phyloP scores from a whole-genome alignment of 2,329 filamentous ascomycete species.

The Fusarium sp. region DNA sequence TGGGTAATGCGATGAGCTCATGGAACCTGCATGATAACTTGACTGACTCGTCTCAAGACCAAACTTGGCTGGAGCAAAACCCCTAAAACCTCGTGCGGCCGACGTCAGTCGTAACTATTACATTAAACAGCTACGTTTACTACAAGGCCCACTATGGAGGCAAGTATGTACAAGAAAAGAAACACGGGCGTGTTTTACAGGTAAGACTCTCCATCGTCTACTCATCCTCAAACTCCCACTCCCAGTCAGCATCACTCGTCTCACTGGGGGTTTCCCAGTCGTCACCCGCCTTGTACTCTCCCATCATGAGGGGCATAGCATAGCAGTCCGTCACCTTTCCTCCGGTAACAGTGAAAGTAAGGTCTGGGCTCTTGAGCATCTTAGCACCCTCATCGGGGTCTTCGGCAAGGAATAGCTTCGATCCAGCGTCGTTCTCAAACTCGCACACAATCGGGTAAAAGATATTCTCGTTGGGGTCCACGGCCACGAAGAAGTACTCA shows the following conservation, averaged over 20 bases:
- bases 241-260: background rate
- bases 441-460: constrained; percentile 49
- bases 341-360: background rate
- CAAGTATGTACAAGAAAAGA: background rate
- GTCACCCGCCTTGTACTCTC: background rate
- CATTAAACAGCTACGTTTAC: background rate
- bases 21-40: background rate
- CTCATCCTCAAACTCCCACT: background rate
- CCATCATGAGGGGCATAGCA: background rate
- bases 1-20: background rate
- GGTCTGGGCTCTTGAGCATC: constrained; percentile 40
- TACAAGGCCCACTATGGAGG: background rate
- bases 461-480: constrained; percentile 23
- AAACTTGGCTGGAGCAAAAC: no score
- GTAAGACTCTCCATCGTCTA: background rate
- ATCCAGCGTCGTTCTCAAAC: constrained; percentile 33
- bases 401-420: constrained; percentile 47
- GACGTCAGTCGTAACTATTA: background rate
- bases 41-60: background rate
- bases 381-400: constrained; percentile 41
- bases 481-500: background rate
- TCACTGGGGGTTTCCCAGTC: background rate
- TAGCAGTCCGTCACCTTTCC: background rate
- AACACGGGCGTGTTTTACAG: background rate
- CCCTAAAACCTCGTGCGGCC: background rate